Percentiles rank a stretch among this genome's conserved stretches.
Evolutionary conservation across 495 filamentous ascomycete species (phyloP).

Genomic region (Sphaerosporella brunnea): DNA sequence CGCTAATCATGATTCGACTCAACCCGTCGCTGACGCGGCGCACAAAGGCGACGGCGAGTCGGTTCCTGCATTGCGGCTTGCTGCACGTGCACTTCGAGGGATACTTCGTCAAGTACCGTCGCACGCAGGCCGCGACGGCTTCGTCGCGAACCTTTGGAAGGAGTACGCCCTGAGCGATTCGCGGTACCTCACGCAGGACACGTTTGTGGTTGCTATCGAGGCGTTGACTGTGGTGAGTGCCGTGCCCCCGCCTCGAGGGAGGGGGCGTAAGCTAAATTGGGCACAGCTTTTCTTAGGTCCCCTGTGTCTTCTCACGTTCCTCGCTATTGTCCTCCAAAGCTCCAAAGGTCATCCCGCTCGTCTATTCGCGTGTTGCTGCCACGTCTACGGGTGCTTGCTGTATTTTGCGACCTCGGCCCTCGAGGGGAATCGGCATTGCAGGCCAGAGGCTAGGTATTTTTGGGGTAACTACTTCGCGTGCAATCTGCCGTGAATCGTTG

Average conservation of each 20-base stretch:
- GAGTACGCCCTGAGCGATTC: conserved; percentile 23
- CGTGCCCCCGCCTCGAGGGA: too few species aligned
- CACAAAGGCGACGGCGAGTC: conserved; percentile 13
- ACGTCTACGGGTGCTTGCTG: conserved; percentile 70
- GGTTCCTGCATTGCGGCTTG: conserved; percentile 18
- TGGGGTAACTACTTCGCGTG: conserved; percentile 81
- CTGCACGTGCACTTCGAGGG: conserved; percentile 23
- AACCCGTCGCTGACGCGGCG: conserved; percentile 3
- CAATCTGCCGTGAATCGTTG: conserved; percentile 72
- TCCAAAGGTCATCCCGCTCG: conserved; percentile 55
- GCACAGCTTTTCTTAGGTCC: conserved; percentile 5
- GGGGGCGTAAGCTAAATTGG: too few species aligned
- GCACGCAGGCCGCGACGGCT: conserved; percentile 8
- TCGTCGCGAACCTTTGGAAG: conserved; percentile 21
- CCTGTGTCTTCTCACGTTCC: conserved; percentile 4
- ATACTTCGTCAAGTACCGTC: conserved; percentile 19
- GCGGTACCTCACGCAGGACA: conserved; percentile 10
- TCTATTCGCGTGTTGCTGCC: conserved; percentile 44
- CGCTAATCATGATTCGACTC: too few species aligned
- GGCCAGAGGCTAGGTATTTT: conserved; percentile 66
- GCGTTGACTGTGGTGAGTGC: conserved; percentile 1
- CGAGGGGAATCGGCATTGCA: conserved; percentile 29
- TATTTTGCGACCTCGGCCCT: conserved; percentile 71
- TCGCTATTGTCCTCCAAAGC: conserved; percentile 23
- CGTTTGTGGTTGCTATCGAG: conserved; percentile 6